Evolutionary conservation across 495 filamentous ascomycete genomes (phyloP).

Genomic region (Bacidia gigantensis): DNA sequence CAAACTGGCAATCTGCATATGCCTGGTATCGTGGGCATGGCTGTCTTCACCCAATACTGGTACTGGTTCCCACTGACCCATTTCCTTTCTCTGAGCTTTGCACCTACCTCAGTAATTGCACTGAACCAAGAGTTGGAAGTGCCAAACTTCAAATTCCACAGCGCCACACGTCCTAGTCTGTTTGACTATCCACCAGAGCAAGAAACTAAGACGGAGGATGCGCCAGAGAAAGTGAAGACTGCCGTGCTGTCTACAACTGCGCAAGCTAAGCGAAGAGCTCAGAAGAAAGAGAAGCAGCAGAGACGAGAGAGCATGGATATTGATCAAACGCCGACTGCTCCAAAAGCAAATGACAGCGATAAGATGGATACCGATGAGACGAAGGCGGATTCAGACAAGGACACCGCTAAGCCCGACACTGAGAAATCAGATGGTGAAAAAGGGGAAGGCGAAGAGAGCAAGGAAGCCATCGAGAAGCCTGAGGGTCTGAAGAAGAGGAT

Average conservation of each 20-base stretch:
- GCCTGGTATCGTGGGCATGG: conserved; percentile 93
- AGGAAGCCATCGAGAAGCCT: conserved; percentile 28
- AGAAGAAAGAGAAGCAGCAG: conserved; percentile 57
- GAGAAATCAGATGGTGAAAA: conserved; percentile 45
- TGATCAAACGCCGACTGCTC: conserved; percentile 61
- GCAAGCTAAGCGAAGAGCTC: conserved; percentile 85
- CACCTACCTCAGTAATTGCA: conserved; percentile 85
- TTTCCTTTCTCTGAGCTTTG: conserved; percentile 88
- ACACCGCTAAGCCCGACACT: conserved; percentile 36
- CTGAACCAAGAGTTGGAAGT: conserved; percentile 88
- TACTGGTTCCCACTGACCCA: conserved; percentile 99
- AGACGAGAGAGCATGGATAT: conserved; percentile 76
- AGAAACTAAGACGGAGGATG: conserved; percentile 85
- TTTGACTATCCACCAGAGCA: conserved; percentile 98
- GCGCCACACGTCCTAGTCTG: conserved; percentile 81
- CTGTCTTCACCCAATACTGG: conserved; percentile 98
- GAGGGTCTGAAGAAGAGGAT: conserved; percentile 61
- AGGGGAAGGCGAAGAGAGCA: conserved; percentile 39
- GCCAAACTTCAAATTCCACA: conserved; percentile 92
- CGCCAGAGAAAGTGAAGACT: conserved; percentile 85
- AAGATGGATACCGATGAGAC: conserved; percentile 85
- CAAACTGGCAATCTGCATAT: conserved; percentile 97
- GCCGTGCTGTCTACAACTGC: conserved; percentile 93
- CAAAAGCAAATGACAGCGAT: conserved; percentile 57
- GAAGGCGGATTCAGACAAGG: conserved; percentile 53